These are phyloP conservation scores for Yarrowia keelungensis DNA, from an alignment of 805 yeast species.

Conservation along the genomic window DNA sequence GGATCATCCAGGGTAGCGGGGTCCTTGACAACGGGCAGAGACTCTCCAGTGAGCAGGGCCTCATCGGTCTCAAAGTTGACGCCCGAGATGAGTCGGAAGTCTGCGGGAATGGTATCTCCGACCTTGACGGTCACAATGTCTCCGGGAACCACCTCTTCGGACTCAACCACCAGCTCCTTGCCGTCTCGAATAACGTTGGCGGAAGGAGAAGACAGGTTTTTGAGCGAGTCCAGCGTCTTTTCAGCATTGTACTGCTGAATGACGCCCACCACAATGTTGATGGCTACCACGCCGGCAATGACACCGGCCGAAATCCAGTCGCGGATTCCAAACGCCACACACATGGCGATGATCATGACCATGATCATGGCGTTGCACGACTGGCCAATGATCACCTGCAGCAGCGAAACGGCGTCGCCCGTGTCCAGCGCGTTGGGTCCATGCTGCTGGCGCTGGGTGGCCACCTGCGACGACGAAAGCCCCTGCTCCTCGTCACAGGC, in stretches of 20 bases:
- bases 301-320: constrained; percentile 89
- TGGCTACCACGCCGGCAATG: constrained; percentile 67
- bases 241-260: constrained; percentile 77
- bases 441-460: constrained; percentile 46
- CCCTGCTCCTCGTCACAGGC: constrained; percentile 13
- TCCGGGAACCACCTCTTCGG: constrained; percentile 75
- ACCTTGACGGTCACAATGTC: constrained; percentile 68
- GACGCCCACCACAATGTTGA: constrained; percentile 72
- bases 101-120: constrained; percentile 84
- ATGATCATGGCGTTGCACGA: constrained; percentile 79
- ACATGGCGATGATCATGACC: constrained; percentile 71
- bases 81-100: constrained; percentile 62
- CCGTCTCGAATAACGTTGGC: constrained; percentile 73
- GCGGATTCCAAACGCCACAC: constrained; percentile 73
- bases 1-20: constrained; percentile 52
- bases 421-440: constrained; percentile 72
- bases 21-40: constrained; percentile 68
- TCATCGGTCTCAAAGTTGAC: constrained; percentile 76
- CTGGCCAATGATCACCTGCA: constrained; percentile 67
- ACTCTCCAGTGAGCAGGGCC: constrained; percentile 71
- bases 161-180: constrained; percentile 60
- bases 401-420: constrained; percentile 60
- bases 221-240: constrained; percentile 76
- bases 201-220: constrained; percentile 70
- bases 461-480: constrained; percentile 32